Percentiles rank a stretch among this genome's conserved stretches.
phyloP scores from a whole-genome alignment of 2,329 filamentous ascomycete genomes.

The Sporothrix brasiliensis region DNA sequence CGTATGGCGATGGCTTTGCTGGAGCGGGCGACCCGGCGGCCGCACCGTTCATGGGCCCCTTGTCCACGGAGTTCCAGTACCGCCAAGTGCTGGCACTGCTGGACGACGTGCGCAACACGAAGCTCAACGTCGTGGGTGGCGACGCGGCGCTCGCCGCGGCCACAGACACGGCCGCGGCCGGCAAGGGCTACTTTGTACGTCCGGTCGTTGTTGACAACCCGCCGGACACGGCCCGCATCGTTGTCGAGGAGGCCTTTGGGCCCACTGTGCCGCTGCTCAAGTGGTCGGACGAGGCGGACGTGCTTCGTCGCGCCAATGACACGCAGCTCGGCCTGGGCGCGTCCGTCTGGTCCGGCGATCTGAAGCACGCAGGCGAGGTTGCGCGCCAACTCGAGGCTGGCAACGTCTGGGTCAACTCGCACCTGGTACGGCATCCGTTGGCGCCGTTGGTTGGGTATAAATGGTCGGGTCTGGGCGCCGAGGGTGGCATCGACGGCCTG shows the following conservation, averaged over 20 bases:
- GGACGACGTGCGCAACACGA: slow-evolving; percentile 51
- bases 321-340: slow-evolving; percentile 55
- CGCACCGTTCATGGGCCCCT: slow-evolving; percentile 53
- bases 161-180: slow-evolving; percentile 25
- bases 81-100: slow-evolving; percentile 57
- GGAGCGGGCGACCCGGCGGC: slow-evolving; percentile 9
- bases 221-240: slow-evolving; percentile 57
- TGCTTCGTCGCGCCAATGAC: slow-evolving; percentile 52
- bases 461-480: slow-evolving; percentile 53
- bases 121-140: slow-evolving; percentile 43
- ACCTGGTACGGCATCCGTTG: slow-evolving; percentile 44
- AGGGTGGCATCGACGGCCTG: slow-evolving; percentile 46
- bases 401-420: slow-evolving; percentile 57
- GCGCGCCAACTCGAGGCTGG: slow-evolving; percentile 54
- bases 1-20: slow-evolving; percentile 48
- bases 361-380: slow-evolving; percentile 51
- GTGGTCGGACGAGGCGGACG: slow-evolving; percentile 51
- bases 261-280: slow-evolving; percentile 50
- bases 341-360: slow-evolving; percentile 55
- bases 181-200: slow-evolving; percentile 57
- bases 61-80: slow-evolving; percentile 64
- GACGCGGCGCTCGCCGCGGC: slow-evolving; percentile 36
- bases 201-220: slow-evolving; percentile 65
- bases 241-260: slow-evolving; percentile 54
- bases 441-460: slow-evolving; percentile 56